A percentile compares a stretch with the other conserved stretches of the same genome.
Evolutionary conservation across 2,329 filamentous ascomycete genomes (phyloP).

Genomic region (Beauveria medogensis): DNA sequence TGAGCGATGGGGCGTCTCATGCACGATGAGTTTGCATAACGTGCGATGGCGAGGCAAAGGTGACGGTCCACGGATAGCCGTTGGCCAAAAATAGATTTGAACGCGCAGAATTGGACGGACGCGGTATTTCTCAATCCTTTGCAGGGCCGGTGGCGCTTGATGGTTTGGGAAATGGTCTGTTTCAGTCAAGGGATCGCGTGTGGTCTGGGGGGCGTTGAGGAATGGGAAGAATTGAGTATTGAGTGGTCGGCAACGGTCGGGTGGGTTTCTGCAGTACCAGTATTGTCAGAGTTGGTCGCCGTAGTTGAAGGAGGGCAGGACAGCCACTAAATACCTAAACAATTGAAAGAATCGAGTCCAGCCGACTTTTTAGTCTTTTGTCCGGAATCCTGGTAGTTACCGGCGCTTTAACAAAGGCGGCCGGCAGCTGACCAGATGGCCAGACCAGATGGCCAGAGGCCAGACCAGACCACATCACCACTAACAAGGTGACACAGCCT

Average conservation of each 20-base stretch:
- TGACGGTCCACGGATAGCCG: neutral
- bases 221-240: neutral
- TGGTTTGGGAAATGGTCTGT: neutral
- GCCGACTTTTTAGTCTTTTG: too few species aligned
- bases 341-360: too few species aligned
- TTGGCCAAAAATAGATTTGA: neutral
- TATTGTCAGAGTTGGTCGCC: too few species aligned
- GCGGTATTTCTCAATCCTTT: neutral
- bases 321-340: too few species aligned
- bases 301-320: too few species aligned
- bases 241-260: neutral
- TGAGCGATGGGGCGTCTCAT: neutral
- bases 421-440: neutral
- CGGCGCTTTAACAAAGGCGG: neutral
- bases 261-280: neutral
- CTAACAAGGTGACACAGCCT: neutral
- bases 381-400: too few species aligned
- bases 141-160: neutral
- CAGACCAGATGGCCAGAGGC: neutral
- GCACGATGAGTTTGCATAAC: conserved; percentile 1
- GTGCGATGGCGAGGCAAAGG: neutral
- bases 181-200: neutral
- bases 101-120: neutral
- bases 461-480: neutral
- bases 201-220: neutral